These are phyloP conservation scores for Ustilago hordei DNA, from an alignment of 1,284 basidiomycete genomes.

Conservation along the genomic window DNA sequence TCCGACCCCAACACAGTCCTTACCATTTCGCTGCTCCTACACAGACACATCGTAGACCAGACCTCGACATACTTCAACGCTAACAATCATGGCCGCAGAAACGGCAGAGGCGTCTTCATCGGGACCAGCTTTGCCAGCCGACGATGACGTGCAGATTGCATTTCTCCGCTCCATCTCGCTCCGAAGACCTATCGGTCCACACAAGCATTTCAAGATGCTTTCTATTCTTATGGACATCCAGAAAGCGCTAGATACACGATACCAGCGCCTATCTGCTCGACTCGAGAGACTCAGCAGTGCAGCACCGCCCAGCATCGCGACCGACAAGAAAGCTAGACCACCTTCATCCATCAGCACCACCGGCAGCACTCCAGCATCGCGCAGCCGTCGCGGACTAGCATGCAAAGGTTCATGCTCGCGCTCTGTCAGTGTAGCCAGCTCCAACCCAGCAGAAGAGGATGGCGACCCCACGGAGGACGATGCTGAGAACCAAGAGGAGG, in stretches of 20 bases:
- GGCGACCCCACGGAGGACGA: conserved; percentile 41
- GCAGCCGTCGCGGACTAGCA: conserved; percentile 23
- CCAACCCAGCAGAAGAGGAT: conserved; percentile 30
- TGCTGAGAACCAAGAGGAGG: conserved; percentile 39
- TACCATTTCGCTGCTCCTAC: neutral
- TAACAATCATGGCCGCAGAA: conserved; percentile 16
- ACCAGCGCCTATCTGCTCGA: conserved; percentile 24
- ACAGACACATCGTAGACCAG: neutral
- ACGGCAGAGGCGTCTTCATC: conserved; percentile 19
- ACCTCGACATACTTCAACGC: neutral
- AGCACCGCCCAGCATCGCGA: conserved; percentile 33
- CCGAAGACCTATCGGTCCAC: conserved; percentile 58
- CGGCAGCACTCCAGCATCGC: conserved; percentile 10
- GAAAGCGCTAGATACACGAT: conserved; percentile 38
- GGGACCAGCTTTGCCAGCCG: conserved; percentile 24
- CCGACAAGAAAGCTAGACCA: conserved; percentile 33
- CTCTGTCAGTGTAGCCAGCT: conserved; percentile 45
- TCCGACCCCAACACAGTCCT: neutral
- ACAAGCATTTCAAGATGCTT: conserved; percentile 63
- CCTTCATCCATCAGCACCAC: conserved; percentile 15
- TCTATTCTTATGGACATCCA: conserved; percentile 50
- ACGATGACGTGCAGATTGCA: conserved; percentile 52
- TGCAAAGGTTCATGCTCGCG: conserved; percentile 45
- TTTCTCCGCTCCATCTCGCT: conserved; percentile 57
- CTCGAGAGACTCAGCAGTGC: conserved; percentile 44